Evolutionary conservation across 768 basidiomycete species (phyloP).

Genomic region (Mycena capillaripes): DNA sequence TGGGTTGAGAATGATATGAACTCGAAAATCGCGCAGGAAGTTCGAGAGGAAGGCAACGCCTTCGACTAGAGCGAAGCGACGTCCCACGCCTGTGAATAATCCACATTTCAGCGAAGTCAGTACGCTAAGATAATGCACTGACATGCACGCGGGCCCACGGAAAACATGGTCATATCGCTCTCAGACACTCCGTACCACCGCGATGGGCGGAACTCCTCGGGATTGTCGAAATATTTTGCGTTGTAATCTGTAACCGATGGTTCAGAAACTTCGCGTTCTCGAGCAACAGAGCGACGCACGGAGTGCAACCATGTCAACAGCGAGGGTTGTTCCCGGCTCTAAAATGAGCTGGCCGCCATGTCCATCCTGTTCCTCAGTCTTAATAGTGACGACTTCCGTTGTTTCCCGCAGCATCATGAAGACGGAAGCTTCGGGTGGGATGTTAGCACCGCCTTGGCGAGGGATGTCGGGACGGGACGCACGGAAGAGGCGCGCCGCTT

Average conservation of each 20-base stretch:
- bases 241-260: background rate
- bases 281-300: background rate
- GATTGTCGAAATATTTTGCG: constrained; percentile 2
- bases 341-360: constrained; percentile 7
- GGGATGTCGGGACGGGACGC: background rate
- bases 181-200: background rate
- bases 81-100: background rate
- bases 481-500: constrained; percentile 6
- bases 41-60: background rate
- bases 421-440: background rate
- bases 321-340: background rate
- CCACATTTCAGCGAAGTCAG: background rate
- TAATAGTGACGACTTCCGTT: background rate
- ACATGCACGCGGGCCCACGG: background rate
- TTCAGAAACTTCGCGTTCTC: no score
- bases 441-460: background rate
- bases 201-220: background rate
- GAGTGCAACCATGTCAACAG: background rate
- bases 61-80: background rate
- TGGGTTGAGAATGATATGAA: background rate
- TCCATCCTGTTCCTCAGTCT: constrained; percentile 17
- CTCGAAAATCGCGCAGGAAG: background rate
- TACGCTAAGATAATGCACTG: background rate
- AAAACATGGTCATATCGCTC: background rate
- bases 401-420: background rate